Evolutionary conservation across 208 protist genomes (phyloP).

Genomic region (Wallacemonas sp.): DNA sequence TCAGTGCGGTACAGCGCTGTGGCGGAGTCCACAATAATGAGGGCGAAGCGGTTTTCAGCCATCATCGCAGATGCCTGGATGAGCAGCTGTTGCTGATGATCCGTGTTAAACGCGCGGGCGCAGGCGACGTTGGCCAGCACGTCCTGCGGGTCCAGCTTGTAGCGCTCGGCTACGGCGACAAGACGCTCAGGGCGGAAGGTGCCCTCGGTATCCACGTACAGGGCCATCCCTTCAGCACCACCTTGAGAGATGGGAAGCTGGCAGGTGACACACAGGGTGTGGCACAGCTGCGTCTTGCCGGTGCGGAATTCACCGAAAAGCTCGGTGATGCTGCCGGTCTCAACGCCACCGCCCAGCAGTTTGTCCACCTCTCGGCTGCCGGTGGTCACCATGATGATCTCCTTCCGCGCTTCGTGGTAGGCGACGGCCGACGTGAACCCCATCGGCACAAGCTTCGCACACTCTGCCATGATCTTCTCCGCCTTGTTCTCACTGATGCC

Average conservation of each 20-base stretch:
- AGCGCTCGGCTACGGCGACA: conserved; percentile 91
- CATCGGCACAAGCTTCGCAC: conserved; percentile 96
- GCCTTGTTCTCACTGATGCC: conserved; percentile 98
- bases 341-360: conserved; percentile 96
- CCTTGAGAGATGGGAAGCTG: conserved; percentile 95
- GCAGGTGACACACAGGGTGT: conserved; percentile 98
- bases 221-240: conserved; percentile 97
- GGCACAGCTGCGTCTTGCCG: conserved; percentile 99
- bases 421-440: conserved; percentile 98
- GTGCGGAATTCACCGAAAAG: conserved; percentile 99
- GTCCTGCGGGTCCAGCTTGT: conserved; percentile 95
- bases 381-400: conserved; percentile 98
- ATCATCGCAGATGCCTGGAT: conserved; percentile 98
- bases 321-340: conserved; percentile 99
- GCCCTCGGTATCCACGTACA: conserved; percentile 99
- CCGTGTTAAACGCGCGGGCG: conserved; percentile 98
- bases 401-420: conserved; percentile 93
- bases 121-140: conserved; percentile 99
- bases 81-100: conserved; percentile 98
- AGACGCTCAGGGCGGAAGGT: conserved; percentile 98
- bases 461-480: conserved; percentile 96
- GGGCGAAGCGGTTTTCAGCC: conserved; percentile 96
- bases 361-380: conserved; percentile 99
- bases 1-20: conserved; percentile 99
- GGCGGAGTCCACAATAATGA: conserved; percentile 99